Base-by-base conservation (phyloP, 148 eudicot species). In the Vaccinium corymbosum region DNA sequence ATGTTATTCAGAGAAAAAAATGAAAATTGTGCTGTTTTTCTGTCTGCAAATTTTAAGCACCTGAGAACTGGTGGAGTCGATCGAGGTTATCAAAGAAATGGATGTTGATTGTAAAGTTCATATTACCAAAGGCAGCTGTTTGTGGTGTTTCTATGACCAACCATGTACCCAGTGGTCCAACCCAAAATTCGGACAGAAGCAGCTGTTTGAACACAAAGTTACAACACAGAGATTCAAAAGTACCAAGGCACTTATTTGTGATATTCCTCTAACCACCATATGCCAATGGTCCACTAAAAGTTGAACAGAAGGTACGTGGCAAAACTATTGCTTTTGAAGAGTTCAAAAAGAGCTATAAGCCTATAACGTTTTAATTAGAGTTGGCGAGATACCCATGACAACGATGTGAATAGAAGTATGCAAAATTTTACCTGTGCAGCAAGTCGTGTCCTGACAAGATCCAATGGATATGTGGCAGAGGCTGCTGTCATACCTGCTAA, bases 401-500 rank as follows among this genome's bases (percentile, higher is more conserved):
- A 3, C 17, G 20, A 61, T 35, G 29, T 64, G 6, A 51, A 78
- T 27, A 25, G 12, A 27, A 15, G 10, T 55, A 27, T 15, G 46
- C n/a, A 42, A 22, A 53, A 80, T 64, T 32, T 80, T 78, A 89
- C 93, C 93, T 91, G 93, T 17, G 91, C 91, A 48, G 93, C 83
- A 83, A 91, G 90, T 46, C 93, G 91, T 22, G 93, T 91, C 83
- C 93, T 86, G 8, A 91, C 90, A 84, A 91, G 93, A 82, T 91
- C 93, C 88, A 91, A 80, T 7, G 91, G 93, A 81, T 91, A 91
- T 29, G 91, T 91, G 57, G 66, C 89, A 78, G 91, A 83, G 56
- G 98, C 98, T 56, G 98, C 91, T 71, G 98, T 93, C 83, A 95
- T 87, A 49, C 98, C 98, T 25, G 98, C 93, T 82, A 94, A 86